Evolutionary conservation across 805 yeast genomes (phyloP).

Genomic region (Yarrowia bubula): DNA sequence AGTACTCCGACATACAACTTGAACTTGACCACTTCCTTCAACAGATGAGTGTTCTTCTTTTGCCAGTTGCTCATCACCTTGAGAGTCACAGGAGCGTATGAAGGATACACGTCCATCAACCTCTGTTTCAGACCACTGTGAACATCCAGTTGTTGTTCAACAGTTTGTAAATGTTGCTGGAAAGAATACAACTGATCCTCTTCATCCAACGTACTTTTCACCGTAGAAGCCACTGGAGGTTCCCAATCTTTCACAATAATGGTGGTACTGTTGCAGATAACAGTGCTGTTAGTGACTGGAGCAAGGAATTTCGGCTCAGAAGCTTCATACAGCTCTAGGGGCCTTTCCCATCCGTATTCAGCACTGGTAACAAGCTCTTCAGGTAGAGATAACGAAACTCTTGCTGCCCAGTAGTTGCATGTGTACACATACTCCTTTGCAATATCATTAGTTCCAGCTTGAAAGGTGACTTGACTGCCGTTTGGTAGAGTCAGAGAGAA

Average conservation of each 20-base stretch:
- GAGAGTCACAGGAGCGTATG: background rate
- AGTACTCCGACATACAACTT: conserved; percentile 33
- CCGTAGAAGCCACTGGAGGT: conserved; percentile 36
- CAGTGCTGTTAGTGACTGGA: conserved; percentile 23
- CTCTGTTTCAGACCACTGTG: conserved; percentile 46
- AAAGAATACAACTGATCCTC: conserved; percentile 45
- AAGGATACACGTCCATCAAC: conserved; percentile 31
- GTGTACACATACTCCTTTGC: conserved; percentile 70
- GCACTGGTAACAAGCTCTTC: conserved; percentile 65
- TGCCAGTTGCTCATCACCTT: conserved; percentile 37
- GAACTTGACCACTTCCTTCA: conserved; percentile 36
- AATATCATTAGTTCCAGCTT: conserved; percentile 61
- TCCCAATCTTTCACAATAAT: conserved; percentile 38
- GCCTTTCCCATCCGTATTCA: conserved; percentile 73
- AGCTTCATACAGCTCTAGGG: background rate
- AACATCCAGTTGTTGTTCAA: conserved; percentile 43
- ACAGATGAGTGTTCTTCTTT: conserved; percentile 34
- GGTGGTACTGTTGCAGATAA: conserved; percentile 30
- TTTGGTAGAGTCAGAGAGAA: conserved; percentile 38
- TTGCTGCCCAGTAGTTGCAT: conserved; percentile 87
- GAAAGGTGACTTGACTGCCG: conserved; percentile 41
- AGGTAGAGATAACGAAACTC: conserved; percentile 72
- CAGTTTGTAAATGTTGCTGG: conserved; percentile 41
- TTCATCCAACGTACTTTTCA: conserved; percentile 33
- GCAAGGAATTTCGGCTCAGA: background rate